Conservation (phyloP, 1,139 yeast genomes). For the Yamadazyma dendronema region DNA sequence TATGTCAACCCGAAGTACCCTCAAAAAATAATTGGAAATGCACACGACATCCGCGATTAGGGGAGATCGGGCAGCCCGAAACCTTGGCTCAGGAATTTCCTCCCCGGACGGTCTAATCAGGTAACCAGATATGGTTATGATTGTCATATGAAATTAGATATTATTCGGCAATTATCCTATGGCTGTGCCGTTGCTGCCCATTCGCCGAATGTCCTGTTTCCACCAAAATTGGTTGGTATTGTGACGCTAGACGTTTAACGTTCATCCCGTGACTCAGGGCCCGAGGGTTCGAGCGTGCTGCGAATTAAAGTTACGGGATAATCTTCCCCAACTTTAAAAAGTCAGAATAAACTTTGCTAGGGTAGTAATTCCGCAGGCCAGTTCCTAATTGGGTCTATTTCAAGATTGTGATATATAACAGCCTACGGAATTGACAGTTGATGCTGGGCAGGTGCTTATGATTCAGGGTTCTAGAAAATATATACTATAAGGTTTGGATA, state of each 20-base stretch:
- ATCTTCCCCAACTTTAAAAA: background rate
- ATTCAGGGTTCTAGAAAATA: too few relatives aligned
- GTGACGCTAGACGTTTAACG: too few relatives aligned
- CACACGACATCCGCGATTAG: background rate
- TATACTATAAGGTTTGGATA: too few relatives aligned
- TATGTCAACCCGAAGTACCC: too few relatives aligned
- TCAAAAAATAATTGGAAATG: too few relatives aligned
- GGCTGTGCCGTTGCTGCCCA: too few relatives aligned
- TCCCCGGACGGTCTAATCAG: background rate
- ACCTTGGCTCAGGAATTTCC: constrained; percentile 1
- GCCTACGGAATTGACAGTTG: too few relatives aligned
- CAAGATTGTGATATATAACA: background rate
- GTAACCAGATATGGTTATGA: background rate
- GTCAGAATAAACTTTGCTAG: background rate
- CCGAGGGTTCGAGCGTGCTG: background rate
- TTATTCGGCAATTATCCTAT: too few relatives aligned
- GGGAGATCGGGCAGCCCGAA: constrained; percentile 6
- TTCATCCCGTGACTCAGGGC: background rate
- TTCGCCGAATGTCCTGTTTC: background rate
- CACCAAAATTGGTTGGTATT: too few relatives aligned
- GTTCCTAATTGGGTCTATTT: background rate
- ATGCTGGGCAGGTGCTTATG: too few relatives aligned
- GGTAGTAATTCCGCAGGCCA: background rate
- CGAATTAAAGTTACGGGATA: background rate
- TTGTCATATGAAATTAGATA: background rate